Conservation (phyloP, 441 rosid species). For the Syzygium malaccense region DNA sequence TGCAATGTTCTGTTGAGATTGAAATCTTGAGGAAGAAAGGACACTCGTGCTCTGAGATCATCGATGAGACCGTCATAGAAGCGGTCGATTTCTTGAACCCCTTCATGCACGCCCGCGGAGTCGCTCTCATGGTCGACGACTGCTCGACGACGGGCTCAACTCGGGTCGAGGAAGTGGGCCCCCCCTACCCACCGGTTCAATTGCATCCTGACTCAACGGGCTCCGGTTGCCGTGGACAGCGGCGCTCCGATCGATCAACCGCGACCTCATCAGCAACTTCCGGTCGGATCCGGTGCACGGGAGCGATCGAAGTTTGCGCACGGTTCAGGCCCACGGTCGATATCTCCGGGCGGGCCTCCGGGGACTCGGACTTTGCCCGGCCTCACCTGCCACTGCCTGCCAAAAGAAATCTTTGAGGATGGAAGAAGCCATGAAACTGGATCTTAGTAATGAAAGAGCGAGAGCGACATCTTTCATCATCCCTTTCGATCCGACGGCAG, state of each 20-base stretch:
- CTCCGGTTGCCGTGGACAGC: slow-evolving; percentile 57
- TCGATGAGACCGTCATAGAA: slow-evolving; percentile 83
- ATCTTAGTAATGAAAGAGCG: not conserved
- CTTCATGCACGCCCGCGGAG: slow-evolving; percentile 86
- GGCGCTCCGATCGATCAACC: slow-evolving; percentile 53
- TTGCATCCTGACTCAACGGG: slow-evolving; percentile 72
- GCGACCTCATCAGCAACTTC: slow-evolving; percentile 80
- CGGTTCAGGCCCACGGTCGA: slow-evolving; percentile 74
- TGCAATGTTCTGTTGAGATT: slow-evolving; percentile 32
- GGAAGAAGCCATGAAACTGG: not conserved
- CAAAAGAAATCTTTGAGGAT: slow-evolving; percentile 21
- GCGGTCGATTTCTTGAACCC: slow-evolving; percentile 80
- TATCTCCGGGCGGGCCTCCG: slow-evolving; percentile 64
- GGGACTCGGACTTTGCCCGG: slow-evolving; percentile 78
- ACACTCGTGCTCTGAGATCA: slow-evolving; percentile 77
- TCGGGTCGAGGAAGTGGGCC: slow-evolving; percentile 89
- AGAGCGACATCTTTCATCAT: no score
- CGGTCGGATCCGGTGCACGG: slow-evolving; percentile 70
- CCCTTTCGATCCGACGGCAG: not conserved
- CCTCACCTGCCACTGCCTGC: slow-evolving; percentile 65
- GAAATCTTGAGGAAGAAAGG: slow-evolving; percentile 89
- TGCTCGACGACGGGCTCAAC: slow-evolving; percentile 84
- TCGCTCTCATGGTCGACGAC: slow-evolving; percentile 90
- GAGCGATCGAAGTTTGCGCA: slow-evolving; percentile 70
- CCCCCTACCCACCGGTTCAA: slow-evolving; percentile 39